These are phyloP conservation scores for Boletus rubescentipes DNA, from an alignment of 768 basidiomycete species.

Conservation along the genomic window DNA sequence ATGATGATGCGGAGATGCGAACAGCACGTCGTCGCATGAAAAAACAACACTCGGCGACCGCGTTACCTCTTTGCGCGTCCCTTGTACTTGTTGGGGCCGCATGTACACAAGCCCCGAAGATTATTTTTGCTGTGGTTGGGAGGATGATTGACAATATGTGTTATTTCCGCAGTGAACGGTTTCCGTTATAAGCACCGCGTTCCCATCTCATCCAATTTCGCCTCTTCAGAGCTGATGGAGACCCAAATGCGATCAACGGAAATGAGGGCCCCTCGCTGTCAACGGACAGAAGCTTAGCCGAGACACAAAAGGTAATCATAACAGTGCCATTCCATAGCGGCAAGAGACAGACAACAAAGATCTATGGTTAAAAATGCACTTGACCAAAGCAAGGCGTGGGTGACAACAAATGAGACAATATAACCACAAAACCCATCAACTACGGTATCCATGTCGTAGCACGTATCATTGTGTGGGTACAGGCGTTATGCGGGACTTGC, in stretches of 20 bases:
- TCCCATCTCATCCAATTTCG: background rate
- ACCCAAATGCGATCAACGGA: background rate
- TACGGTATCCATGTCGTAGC: conserved; percentile 27
- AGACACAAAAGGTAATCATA: background rate
- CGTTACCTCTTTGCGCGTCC: conserved; percentile 1
- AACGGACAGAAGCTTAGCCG: background rate
- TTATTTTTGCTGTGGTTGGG: conserved; percentile 17
- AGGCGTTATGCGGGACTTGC: conserved; percentile 13
- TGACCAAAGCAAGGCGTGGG: conserved; percentile 38
- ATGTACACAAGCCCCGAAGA: background rate
- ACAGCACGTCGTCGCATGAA: too few relatives aligned
- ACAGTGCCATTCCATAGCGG: conserved; percentile 10
- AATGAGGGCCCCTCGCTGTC: conserved; percentile 1
- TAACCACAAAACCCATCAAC: conserved; percentile 27
- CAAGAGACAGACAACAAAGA: conserved; percentile 5
- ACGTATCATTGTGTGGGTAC: conserved; percentile 22
- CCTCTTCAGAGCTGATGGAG: background rate
- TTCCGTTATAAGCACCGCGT: conserved; percentile 6
- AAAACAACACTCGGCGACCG: background rate
- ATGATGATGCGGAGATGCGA: conserved; percentile 5
- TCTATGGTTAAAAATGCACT: conserved; percentile 27
- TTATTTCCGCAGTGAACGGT: conserved; percentile 9
- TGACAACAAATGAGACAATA: conserved; percentile 10
- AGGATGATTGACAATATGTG: background rate
- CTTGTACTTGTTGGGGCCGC: background rate